Conservation (phyloP, 225 moss, liverwort and hornwort species). For the Climacium dendroides region DNA sequence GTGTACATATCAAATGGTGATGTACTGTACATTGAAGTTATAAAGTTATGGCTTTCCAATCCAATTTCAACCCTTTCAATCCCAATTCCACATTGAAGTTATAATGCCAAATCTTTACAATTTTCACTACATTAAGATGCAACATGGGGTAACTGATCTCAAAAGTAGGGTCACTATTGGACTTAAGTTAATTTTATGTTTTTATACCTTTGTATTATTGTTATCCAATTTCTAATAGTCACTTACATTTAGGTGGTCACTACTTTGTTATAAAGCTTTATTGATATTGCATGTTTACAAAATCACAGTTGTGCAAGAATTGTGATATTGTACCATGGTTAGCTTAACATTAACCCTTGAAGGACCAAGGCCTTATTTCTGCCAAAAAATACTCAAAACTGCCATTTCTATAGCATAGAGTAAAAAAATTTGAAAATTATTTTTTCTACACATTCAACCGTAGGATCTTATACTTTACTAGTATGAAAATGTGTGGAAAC, state of each 20-base stretch:
- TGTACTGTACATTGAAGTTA: background rate
- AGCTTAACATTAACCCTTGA: background rate
- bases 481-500: too few relatives aligned
- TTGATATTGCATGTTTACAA: background rate
- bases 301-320: background rate
- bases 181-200: background rate
- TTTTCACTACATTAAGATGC: background rate
- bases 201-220: background rate
- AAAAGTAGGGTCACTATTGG: background rate
- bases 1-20: background rate
- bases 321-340: background rate
- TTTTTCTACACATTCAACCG: too few relatives aligned
- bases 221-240: background rate
- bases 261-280: background rate
- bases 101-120: background rate
- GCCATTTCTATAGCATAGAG: too few relatives aligned
- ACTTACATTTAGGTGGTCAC: background rate
- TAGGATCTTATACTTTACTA: too few relatives aligned
- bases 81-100: background rate
- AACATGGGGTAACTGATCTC: background rate
- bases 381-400: too few relatives aligned
- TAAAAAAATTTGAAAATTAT: too few relatives aligned
- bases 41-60: background rate
- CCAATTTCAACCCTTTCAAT: background rate
- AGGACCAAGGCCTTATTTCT: too few relatives aligned